Evolutionary conservation across 2,329 filamentous ascomycete species (phyloP), one percentile per base, ranked within the genome.

Genomic region (Xylariaceae sp.): DNA sequence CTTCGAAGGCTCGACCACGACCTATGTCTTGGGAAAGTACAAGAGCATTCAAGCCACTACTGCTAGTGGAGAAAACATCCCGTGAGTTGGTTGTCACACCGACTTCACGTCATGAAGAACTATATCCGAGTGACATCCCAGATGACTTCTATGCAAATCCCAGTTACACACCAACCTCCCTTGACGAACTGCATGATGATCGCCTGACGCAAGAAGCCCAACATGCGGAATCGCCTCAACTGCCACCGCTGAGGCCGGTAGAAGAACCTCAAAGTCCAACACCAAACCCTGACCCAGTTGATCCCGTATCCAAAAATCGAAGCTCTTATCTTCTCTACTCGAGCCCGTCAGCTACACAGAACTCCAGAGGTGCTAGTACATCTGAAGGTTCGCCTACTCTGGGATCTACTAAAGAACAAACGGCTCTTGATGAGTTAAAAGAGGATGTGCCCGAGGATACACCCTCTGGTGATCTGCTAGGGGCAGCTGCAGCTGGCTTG

Each of bases 21-120:
- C 84, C 84, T 11, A 85, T 77, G 11, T 87, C 84, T 0, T 87
- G 85, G 85, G 85, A 87, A 40, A 84, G 75, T 62, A 82, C 81
- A 16, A 83, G 83, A 52, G 91, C 95, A 69, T 88, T 93, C 67
- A 87, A 90, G 64, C 93, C 93, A 0, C 77, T 97, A 7, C 94
- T 90, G 73, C 86, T 96, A 19, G 85, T 96, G 6, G 90, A 96
- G 72, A 86, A 77, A 62, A 78, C 77, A 3, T 76, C 79, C 7
- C 75, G 78, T 37, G 73, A 73, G 39, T 67, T 73, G 5, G 65
- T 67, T 3, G 70, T 73, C 24, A 65, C 69, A 19, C 63, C 72
- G 17, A 65, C 61, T 29, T 58, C 56, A 28, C 57, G 63, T 6
- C 74, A 75, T 23, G 69, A 79, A 37, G 80, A 79, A 24, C 21